Evolutionary conservation across 2,329 filamentous ascomycete species (phyloP), one percentile per base, ranked within the genome.

Genomic region (Cladosporium cucumerinum): DNA sequence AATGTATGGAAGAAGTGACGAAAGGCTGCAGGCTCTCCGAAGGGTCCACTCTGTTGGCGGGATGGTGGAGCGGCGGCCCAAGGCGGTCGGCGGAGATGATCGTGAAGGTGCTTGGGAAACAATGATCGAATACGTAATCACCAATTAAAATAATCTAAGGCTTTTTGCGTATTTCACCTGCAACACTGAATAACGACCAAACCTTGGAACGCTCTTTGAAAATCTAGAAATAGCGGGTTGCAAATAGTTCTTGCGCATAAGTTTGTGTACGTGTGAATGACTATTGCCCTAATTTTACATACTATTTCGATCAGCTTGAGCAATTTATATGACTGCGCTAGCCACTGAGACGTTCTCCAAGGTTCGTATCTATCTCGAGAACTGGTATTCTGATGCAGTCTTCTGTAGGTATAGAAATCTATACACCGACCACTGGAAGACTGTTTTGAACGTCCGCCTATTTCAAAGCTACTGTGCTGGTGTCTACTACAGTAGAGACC

Each of bases 1-100:
- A 43, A 30, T 57, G 36, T 43, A 58, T 5, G 52, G 51, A 30
- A 28, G 51, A 46, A 54, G 52, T 63, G 61, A 58, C 52, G 43
- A 58, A 54, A 57, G 30, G 23, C 36, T 36, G 23, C 43, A 48
- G 46, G 12, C 16, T 43, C 39, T 21, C 48, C 52, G 32, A 36
- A 57, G 61, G 54, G 51, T 58, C 61, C 51, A 30, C 51, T 54
- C 51, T n/a, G 14, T 52, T 34, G 57, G 36, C 43, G 48, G 59
- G 59, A 28, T 54, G 49, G 28, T 36, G 48, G 59, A 30, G 57
- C 32, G 32, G 32, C 51, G 30, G 51, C 26, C 18, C 5, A 21
- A 46, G 39, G 39, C 39, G 39, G 39, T 46, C 51, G 18, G 26
- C 49, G 49, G 49, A 30, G 16, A 52, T 26, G 26, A n/a, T 16